phyloP scores from a whole-genome alignment of 2,329 filamentous ascomycete species.

The Ophiobolus disseminans region DNA sequence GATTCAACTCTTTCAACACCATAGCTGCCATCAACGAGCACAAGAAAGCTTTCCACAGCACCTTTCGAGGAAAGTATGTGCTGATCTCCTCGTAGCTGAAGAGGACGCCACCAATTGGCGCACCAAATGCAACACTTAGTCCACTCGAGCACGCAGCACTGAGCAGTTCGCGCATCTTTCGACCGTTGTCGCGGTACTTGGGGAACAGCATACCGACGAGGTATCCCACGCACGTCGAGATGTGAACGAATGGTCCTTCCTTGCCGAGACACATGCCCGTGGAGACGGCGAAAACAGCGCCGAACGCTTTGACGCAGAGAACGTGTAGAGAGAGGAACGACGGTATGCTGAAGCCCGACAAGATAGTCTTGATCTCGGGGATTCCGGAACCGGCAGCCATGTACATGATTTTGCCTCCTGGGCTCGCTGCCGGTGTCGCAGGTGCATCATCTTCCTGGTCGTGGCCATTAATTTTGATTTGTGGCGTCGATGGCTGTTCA shows the following conservation, averaged over 20 bases:
- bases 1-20: slow-evolving; percentile 64
- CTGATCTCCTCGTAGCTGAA: slow-evolving; percentile 67
- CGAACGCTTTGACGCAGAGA: slow-evolving; percentile 64
- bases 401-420: slow-evolving; percentile 61
- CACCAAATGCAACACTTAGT: slow-evolving; percentile 67
- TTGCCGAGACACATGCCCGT: slow-evolving; percentile 68
- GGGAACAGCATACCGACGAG: slow-evolving; percentile 60
- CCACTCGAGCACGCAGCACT: slow-evolving; percentile 65
- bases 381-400: slow-evolving; percentile 67
- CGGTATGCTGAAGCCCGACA: slow-evolving; percentile 67
- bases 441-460: slow-evolving; percentile 3
- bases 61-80: slow-evolving; percentile 65
- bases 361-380: slow-evolving; percentile 68
- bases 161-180: slow-evolving; percentile 66
- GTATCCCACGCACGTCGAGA: slow-evolving; percentile 65
- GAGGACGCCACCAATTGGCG: slow-evolving; percentile 67
- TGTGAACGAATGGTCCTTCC: slow-evolving; percentile 69
- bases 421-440: slow-evolving; percentile 14
- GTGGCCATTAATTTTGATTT: slow-evolving; percentile 6
- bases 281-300: slow-evolving; percentile 64
- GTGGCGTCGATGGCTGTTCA: slow-evolving; percentile 27
- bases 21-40: slow-evolving; percentile 65
- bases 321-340: slow-evolving; percentile 64
- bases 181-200: slow-evolving; percentile 64
- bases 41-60: slow-evolving; percentile 66